These are phyloP conservation scores for Fraxinus velutina DNA, from an alignment of 305 asterid species.

Conservation along the genomic window DNA sequence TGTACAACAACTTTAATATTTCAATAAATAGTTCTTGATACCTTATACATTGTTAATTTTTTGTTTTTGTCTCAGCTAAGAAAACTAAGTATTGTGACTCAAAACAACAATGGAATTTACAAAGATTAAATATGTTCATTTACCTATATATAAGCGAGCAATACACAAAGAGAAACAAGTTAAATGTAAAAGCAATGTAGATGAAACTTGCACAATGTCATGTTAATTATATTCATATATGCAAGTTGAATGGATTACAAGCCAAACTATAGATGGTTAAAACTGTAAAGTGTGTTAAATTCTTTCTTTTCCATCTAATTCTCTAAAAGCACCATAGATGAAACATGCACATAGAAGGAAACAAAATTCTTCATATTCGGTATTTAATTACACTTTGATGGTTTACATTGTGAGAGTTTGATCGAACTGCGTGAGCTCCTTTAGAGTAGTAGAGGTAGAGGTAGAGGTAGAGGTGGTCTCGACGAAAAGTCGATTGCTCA, in stretches of 20 bases:
- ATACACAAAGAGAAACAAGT: background rate
- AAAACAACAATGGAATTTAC: background rate
- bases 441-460: background rate
- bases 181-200: background rate
- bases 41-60: background rate
- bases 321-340: background rate
- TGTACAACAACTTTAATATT: background rate
- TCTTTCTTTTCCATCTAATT: background rate
- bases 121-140: background rate
- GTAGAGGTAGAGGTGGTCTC: background rate
- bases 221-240: background rate
- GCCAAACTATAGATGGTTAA: background rate
- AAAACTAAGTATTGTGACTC: background rate
- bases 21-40: background rate
- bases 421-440: background rate
- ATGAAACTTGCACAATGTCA: background rate
- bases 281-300: background rate
- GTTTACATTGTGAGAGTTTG: background rate
- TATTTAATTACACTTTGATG: background rate
- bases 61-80: background rate
- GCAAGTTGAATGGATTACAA: background rate
- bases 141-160: background rate
- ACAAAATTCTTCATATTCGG: background rate
- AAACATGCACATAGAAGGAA: background rate
- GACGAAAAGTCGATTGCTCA: background rate